Percentiles rank a stretch among this genome's conserved stretches.
These are phyloP conservation scores for Nakaseomyces bracarensis DNA, from an alignment of 1,139 yeast genomes.

Conservation along the genomic window DNA sequence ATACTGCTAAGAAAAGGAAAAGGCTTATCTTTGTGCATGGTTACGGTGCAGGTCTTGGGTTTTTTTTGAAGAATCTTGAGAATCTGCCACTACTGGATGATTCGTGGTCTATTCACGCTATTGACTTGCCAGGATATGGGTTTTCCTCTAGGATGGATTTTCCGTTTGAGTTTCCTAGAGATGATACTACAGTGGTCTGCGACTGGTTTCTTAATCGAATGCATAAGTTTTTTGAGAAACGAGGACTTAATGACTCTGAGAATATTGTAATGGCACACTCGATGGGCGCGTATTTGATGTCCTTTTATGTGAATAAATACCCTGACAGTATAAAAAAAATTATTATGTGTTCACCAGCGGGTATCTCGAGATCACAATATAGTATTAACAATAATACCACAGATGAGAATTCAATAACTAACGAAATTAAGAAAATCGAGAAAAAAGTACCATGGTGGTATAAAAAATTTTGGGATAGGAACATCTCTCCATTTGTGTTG, in stretches of 20 bases:
- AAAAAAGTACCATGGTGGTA: conserved; percentile 53
- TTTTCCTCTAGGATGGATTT: conserved; percentile 60
- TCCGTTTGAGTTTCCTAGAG: conserved; percentile 33
- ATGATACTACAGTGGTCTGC: conserved; percentile 37
- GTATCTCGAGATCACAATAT: conserved; percentile 35
- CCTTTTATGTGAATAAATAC: conserved; percentile 56
- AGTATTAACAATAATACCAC: conserved; percentile 1
- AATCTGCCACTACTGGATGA: conserved; percentile 23
- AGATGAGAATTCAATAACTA: conserved; percentile 20
- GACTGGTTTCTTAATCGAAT: conserved; percentile 59
- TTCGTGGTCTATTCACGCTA: conserved; percentile 60
- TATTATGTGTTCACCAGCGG: conserved; percentile 79
- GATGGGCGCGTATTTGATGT: conserved; percentile 79
- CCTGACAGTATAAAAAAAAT: conserved; percentile 55
- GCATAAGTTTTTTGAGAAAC: conserved; percentile 53
- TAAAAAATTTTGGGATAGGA: conserved; percentile 56
- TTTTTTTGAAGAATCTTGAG: conserved; percentile 55
- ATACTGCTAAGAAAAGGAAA: conserved; percentile 10
- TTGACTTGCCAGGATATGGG: conserved; percentile 71
- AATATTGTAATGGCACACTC: conserved; percentile 83
- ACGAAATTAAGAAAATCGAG: conserved; percentile 12
- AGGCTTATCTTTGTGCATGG: conserved; percentile 68
- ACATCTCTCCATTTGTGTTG: conserved; percentile 60
- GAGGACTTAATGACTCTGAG: conserved; percentile 36
- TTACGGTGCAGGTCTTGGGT: conserved; percentile 72